Conservation (phyloP, 2,329 filamentous ascomycete species). For the Pseudocercospora crystallina region DNA sequence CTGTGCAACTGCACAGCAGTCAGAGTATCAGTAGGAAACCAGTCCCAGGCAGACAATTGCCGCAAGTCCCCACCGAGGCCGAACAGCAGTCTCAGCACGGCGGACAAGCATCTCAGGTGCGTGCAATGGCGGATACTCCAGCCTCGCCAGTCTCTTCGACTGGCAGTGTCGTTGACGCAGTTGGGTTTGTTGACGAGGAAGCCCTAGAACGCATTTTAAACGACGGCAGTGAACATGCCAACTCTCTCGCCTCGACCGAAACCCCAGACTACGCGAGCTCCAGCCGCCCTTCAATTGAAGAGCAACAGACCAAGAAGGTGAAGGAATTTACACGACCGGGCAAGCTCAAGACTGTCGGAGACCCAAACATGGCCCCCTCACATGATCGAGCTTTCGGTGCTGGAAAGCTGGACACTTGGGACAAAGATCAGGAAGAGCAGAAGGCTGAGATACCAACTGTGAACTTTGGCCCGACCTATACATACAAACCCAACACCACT, state of each 20-base stretch:
- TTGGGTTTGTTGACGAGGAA: conserved; percentile 44
- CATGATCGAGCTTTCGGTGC: conserved; percentile 37
- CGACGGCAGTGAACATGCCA: conserved; percentile 26
- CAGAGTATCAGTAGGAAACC: conserved; percentile 33
- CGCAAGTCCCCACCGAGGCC: conserved; percentile 11
- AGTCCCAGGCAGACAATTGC: conserved; percentile 21
- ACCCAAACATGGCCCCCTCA: conserved; percentile 45
- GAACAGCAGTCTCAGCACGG: conserved; percentile 12
- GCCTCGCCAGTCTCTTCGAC: conserved; percentile 24
- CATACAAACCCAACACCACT: conserved; percentile 53
- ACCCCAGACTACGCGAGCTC: conserved; percentile 80
- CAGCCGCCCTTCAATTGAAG: conserved; percentile 41
- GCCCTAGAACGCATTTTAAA: conserved; percentile 41
- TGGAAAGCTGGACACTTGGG: conserved; percentile 33
- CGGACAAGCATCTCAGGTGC: conserved; percentile 23
- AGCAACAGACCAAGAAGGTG: conserved; percentile 44
- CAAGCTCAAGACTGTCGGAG: conserved; percentile 74
- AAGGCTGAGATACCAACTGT: conserved; percentile 67
- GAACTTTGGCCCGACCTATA: conserved; percentile 83
- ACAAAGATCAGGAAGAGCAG: conserved; percentile 35
- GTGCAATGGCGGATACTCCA: conserved; percentile 19
- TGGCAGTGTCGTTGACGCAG: conserved; percentile 27
- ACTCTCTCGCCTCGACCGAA: conserved; percentile 40
- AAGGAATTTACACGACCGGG: conserved; percentile 73
- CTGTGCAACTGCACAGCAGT: conserved; percentile 26